Evolutionary conservation across 306 rosid species (phyloP).

Genomic region (Vigna trinervia): DNA sequence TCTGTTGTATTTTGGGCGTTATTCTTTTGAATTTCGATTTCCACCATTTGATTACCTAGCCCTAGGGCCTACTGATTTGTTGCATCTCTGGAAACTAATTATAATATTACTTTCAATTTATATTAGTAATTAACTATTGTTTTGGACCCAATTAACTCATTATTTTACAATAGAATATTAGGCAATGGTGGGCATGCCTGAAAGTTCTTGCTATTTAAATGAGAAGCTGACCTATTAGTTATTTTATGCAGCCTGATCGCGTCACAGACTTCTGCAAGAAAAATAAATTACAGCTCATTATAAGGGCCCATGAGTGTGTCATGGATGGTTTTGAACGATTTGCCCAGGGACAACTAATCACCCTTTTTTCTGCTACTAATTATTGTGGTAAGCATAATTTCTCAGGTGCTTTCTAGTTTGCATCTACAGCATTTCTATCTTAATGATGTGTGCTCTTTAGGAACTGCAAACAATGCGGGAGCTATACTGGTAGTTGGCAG

Average conservation of each 20-base stretch:
- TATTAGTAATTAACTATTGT: neutral
- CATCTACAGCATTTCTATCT: conserved; percentile 47
- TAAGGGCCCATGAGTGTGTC: conserved; percentile 99
- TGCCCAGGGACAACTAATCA: conserved; percentile 98
- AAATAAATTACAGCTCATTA: conserved; percentile 92
- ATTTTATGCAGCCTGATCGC: conserved; percentile 89
- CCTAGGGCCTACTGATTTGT: neutral
- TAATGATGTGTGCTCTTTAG: conserved; percentile 49
- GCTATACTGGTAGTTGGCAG: conserved; percentile 98
- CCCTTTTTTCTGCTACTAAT: conserved; percentile 98
- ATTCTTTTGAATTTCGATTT: conserved; percentile 14
- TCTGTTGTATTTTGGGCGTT: conserved; percentile 16
- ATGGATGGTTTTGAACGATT: conserved; percentile 99
- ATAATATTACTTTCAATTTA: neutral
- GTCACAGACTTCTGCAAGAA: conserved; percentile 95
- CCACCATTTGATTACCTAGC: conserved; percentile 3
- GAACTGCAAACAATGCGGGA: conserved; percentile 99
- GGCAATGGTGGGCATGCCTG: conserved; percentile 14
- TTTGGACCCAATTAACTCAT: conserved; percentile 13
- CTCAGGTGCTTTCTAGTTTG: conserved; percentile 14
- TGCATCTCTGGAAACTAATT: conserved; percentile 28
- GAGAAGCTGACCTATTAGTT: conserved; percentile 37
- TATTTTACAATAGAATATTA: conserved; percentile 16
- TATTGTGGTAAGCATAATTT: conserved; percentile 79
- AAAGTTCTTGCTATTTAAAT: conserved; percentile 16